Evolutionary conservation across 2,329 filamentous ascomycete species (phyloP), one percentile per base, ranked within the genome.

Genomic region (Bipolaris victoriae): DNA sequence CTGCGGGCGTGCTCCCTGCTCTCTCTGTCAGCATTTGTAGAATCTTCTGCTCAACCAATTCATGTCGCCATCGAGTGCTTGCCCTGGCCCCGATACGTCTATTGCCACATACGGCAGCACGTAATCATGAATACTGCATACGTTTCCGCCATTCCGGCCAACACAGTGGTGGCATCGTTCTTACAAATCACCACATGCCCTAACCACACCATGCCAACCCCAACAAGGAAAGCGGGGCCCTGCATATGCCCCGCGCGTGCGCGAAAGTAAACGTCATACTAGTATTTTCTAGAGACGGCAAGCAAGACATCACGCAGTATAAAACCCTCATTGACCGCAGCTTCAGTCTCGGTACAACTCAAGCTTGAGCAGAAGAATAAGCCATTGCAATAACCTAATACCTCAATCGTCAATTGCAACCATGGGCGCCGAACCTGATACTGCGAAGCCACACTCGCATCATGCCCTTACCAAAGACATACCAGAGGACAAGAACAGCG

Each of bases 401-500:
- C 29, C 29, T 31, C 10, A 18, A 39, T 11, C 18, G 16, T 20
- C 11, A 51, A 41, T n/a, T 57, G 51, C 51, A 52, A 66, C 5
- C 31, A 73, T 73, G 69, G 59, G 61, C 36, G 56, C 61, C 10
- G 54, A 68, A 58, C 57, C 65, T 31, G 57, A 69, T 45, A 64
- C 65, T 18, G 60, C 65, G 9, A 67, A 62, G 16, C 63, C 67
- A 36, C 71, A 73, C 53, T 68, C 67, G 36, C 69, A 75, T 52
- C 72, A 77, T 64, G 72, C 65, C 20, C 52, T 76, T 44, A 58
- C 70, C 24, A 68, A 70, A 49, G 61, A 70, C 5, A 67, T 70
- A 10, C 63, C 68, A 33, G 69, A 67, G 36, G 76, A 78, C 52
- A 60, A 60, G 54, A 60, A 60, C 11, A 53, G 49, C 41, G 39